A percentile compares a stretch with the other conserved stretches of the same genome.
phyloP scores from a whole-genome alignment of 2,329 filamentous ascomycete genomes.

The Talaromyces pinophilus region DNA sequence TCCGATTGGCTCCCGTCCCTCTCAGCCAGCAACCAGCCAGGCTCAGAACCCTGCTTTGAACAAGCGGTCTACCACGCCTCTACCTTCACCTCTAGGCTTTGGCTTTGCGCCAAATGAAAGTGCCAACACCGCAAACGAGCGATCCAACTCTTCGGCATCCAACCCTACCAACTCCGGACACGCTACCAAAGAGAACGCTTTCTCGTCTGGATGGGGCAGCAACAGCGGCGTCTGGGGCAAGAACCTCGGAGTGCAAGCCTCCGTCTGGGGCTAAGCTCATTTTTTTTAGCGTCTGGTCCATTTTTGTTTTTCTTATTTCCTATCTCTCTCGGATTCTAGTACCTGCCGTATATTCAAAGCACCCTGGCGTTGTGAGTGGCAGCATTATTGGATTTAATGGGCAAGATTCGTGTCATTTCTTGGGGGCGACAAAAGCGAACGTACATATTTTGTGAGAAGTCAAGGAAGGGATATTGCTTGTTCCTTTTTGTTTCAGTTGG shows the following conservation, averaged over 20 bases:
- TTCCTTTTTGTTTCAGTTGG: slow-evolving; percentile 5
- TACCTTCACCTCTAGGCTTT: slow-evolving; percentile 83
- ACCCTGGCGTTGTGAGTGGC: slow-evolving; percentile 25
- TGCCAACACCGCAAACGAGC: slow-evolving; percentile 48
- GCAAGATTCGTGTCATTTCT: slow-evolving; percentile 24
- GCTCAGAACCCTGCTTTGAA: slow-evolving; percentile 61
- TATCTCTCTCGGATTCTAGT: slow-evolving; percentile 17
- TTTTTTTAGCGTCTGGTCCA: not conserved
- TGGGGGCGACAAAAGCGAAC: slow-evolving; percentile 31
- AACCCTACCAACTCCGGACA: slow-evolving; percentile 57
- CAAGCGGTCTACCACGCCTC: slow-evolving; percentile 84
- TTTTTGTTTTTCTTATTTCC: slow-evolving; percentile 26
- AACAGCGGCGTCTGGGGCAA: slow-evolving; percentile 84
- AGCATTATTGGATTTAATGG: slow-evolving; percentile 20
- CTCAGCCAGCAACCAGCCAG: slow-evolving; percentile 53
- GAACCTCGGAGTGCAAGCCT: slow-evolving; percentile 82
- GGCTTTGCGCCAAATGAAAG: slow-evolving; percentile 63
- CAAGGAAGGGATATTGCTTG: slow-evolving; percentile 29
- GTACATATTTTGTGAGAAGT: slow-evolving; percentile 36
- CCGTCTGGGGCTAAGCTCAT: slow-evolving; percentile 77
- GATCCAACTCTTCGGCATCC: slow-evolving; percentile 59
- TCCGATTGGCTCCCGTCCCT: slow-evolving; percentile 88
- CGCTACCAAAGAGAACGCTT: slow-evolving; percentile 43
- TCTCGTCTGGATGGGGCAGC: slow-evolving; percentile 70
- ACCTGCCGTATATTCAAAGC: slow-evolving; percentile 20